Conservation (phyloP, 176 grass and related monocot genomes). For the Zoysia pacifica region DNA sequence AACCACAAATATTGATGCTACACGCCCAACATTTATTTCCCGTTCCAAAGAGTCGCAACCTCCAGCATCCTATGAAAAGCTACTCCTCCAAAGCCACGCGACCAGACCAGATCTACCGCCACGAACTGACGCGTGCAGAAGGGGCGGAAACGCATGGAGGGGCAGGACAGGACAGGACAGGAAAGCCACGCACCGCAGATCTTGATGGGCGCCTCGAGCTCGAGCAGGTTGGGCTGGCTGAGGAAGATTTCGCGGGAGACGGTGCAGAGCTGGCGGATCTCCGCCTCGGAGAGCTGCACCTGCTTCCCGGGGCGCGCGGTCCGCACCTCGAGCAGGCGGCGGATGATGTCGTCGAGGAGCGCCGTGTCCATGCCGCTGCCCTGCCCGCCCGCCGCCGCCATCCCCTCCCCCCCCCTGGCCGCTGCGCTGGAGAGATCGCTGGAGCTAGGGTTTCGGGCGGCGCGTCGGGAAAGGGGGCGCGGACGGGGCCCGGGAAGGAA, state of each 20-base stretch:
- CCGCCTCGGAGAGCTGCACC: conserved; percentile 84
- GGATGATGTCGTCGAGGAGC: conserved; percentile 79
- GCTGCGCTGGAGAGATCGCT: conserved; percentile 40
- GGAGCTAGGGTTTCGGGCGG: conserved; percentile 55
- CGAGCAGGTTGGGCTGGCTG: conserved; percentile 80
- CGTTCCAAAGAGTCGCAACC: not conserved
- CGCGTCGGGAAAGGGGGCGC: conserved; percentile 33
- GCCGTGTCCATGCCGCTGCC: conserved; percentile 59
- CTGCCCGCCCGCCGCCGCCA: conserved; percentile 57
- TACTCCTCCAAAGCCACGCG: not conserved
- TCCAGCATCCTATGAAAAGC: not conserved
- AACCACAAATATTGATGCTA: conserved; percentile 14
- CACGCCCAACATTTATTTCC: not conserved
- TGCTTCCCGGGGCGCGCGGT: conserved; percentile 67
- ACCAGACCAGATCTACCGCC: conserved; percentile 42
- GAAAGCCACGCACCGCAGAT: conserved; percentile 65
- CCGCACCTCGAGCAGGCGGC: conserved; percentile 79
- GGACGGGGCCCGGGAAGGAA: not conserved
- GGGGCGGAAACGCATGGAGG: not conserved
- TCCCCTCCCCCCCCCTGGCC: conserved; percentile 30
- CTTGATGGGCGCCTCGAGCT: conserved; percentile 94
- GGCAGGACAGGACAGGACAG: too few relatives aligned
- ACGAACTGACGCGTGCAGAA: not conserved
- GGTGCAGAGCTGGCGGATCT: conserved; percentile 85
- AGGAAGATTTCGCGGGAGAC: conserved; percentile 87